Percentiles rank a stretch among this genome's conserved stretches.
These are phyloP conservation scores for Huntiella omanensis DNA, from an alignment of 2,329 filamentous ascomycete species.

Conservation along the genomic window DNA sequence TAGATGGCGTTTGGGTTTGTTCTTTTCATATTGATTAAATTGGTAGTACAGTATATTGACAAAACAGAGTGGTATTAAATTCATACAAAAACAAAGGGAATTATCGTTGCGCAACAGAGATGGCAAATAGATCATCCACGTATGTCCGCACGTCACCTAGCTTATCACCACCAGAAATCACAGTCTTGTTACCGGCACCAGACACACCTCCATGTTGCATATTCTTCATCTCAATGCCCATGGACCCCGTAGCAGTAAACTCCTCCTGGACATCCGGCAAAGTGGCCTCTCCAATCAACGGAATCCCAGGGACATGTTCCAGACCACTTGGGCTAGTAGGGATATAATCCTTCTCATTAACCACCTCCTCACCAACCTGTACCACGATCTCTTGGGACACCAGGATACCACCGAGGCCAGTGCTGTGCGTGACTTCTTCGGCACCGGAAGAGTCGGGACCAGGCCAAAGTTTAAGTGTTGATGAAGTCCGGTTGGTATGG, in stretches of 20 bases:
- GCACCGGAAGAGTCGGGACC: constrained; percentile 10
- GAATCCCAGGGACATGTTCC: constrained; percentile 1
- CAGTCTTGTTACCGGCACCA: constrained; percentile 15
- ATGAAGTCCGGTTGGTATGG: constrained; percentile 16
- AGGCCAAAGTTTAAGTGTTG: constrained; percentile 19
- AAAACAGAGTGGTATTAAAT: background rate
- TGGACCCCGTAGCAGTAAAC: background rate
- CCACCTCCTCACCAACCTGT: constrained; percentile 17
- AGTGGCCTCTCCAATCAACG: constrained; percentile 7
- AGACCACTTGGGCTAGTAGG: constrained; percentile 1
- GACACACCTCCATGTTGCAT: constrained; percentile 14
- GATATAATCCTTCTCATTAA: constrained; percentile 12
- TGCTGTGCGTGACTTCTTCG: constrained; percentile 8
- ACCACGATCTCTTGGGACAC: constrained; percentile 43
- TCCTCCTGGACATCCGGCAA: background rate
- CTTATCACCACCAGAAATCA: constrained; percentile 17
- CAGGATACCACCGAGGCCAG: constrained; percentile 36
- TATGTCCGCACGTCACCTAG: constrained; percentile 21
- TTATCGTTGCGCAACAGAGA: constrained; percentile 9
- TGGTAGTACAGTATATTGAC: no score
- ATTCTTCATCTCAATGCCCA: constrained; percentile 7
- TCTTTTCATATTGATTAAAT: no score
- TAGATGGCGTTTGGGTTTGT: no score
- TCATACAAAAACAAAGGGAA: background rate
- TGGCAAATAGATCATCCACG: constrained; percentile 24